A percentile compares a stretch with the other conserved stretches of the same genome.
phyloP scores from a whole-genome alignment of 2,329 filamentous ascomycete species.

The Waltergamsia citrina region DNA sequence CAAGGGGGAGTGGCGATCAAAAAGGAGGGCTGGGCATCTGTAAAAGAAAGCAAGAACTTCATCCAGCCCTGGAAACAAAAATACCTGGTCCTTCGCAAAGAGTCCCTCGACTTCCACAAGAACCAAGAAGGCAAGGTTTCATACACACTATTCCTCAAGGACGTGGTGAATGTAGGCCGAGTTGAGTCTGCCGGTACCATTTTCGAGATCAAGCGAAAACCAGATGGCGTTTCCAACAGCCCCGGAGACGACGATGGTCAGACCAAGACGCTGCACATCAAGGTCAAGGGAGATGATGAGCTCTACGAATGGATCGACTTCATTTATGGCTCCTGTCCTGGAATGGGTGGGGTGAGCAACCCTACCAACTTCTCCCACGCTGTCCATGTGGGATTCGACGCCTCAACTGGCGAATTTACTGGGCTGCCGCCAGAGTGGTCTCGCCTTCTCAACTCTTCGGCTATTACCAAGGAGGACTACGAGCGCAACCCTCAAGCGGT shows the following conservation, averaged over 20 bases:
- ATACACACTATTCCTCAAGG: constrained; percentile 76
- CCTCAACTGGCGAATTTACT: constrained; percentile 88
- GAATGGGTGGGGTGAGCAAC: constrained; percentile 96
- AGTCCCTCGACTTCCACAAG: constrained; percentile 91
- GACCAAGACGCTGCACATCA: constrained; percentile 79
- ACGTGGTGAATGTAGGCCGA: constrained; percentile 82
- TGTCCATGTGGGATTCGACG: constrained; percentile 95
- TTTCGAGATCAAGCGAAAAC: constrained; percentile 80
- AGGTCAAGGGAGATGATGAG: constrained; percentile 91
- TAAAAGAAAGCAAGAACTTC: constrained; percentile 85
- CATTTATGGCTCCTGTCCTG: constrained; percentile 92
- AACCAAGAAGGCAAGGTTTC: constrained; percentile 78
- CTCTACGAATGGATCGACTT: constrained; percentile 99
- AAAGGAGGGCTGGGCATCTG: constrained; percentile 73
- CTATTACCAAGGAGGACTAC: constrained; percentile 97
- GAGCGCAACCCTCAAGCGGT: constrained; percentile 88
- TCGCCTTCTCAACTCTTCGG: constrained; percentile 88
- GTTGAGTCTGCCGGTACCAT: constrained; percentile 88
- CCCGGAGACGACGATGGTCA: constrained; percentile 72
- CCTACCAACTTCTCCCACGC: constrained; percentile 97
- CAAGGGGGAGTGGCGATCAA: constrained; percentile 62
- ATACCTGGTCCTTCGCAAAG: constrained; percentile 85
- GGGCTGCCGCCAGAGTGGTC: constrained; percentile 95
- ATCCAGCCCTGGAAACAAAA: constrained; percentile 84
- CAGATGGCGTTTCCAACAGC: constrained; percentile 59